These are phyloP conservation scores for Fusarium sp. DNA, from an alignment of 2,329 filamentous ascomycete species.

Conservation along the genomic window DNA sequence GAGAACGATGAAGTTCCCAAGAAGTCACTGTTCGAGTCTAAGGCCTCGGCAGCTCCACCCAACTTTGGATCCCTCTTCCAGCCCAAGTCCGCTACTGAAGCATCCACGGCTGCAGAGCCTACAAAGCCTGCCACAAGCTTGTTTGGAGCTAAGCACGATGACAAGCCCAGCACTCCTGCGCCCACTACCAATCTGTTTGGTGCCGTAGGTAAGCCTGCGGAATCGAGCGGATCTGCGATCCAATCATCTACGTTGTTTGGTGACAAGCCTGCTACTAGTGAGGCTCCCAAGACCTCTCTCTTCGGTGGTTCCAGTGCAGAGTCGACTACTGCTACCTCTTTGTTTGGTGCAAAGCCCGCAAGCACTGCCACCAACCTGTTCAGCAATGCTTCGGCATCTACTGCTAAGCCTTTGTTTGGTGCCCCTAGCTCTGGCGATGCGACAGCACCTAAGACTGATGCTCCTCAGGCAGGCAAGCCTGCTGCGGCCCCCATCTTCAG, in stretches of 20 bases:
- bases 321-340: slow-evolving; percentile 30
- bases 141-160: slow-evolving; percentile 55
- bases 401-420: slow-evolving; percentile 49
- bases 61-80: slow-evolving; percentile 50
- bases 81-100: slow-evolving; percentile 49
- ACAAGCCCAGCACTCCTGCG: slow-evolving; percentile 44
- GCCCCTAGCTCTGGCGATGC: slow-evolving; percentile 31
- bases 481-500: slow-evolving; percentile 50
- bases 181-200: slow-evolving; percentile 56
- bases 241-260: slow-evolving; percentile 53
- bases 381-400: slow-evolving; percentile 43
- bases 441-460: slow-evolving; percentile 41
- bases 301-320: slow-evolving; percentile 48
- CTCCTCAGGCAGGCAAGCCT: slow-evolving; percentile 37
- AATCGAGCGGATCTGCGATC: slow-evolving; percentile 45
- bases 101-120: slow-evolving; percentile 46
- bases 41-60: slow-evolving; percentile 49
- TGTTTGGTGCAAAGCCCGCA: slow-evolving; percentile 47
- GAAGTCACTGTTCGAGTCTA: slow-evolving; percentile 51
- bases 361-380: slow-evolving; percentile 49
- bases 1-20: slow-evolving; percentile 57
- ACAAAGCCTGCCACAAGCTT: slow-evolving; percentile 48
- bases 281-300: slow-evolving; percentile 44
- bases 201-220: slow-evolving; percentile 49
- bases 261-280: slow-evolving; percentile 43